These are phyloP conservation scores for Tothia fuscella DNA, from an alignment of 2,329 filamentous ascomycete species.

Conservation along the genomic window DNA sequence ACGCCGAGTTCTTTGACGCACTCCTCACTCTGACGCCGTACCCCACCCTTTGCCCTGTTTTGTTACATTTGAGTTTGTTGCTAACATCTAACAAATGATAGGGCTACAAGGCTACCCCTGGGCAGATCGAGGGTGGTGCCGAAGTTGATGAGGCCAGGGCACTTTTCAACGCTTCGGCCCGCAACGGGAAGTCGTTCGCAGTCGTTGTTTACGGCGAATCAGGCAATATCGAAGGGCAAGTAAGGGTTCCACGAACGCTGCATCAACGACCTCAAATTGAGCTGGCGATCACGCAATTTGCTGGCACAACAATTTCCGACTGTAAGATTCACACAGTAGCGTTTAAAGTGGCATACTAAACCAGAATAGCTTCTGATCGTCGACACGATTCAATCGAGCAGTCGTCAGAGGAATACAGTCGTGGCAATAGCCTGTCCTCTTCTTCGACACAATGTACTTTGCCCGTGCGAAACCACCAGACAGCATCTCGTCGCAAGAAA, in stretches of 20 bases:
- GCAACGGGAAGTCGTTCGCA: neutral
- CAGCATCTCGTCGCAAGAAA: neutral
- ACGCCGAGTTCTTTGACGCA: neutral
- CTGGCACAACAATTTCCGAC: too few species aligned
- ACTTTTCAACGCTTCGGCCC: slow-evolving; percentile 7
- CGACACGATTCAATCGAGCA: too few species aligned
- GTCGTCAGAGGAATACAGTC: neutral
- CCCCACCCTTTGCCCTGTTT: neutral
- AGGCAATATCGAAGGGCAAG: neutral
- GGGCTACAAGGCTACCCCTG: neutral
- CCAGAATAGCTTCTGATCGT: too few species aligned
- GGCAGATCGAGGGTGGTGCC: neutral
- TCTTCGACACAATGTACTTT: neutral
- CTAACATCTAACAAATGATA: neutral
- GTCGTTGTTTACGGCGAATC: neutral
- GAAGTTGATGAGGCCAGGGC: slow-evolving; percentile 1
- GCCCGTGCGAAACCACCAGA: neutral
- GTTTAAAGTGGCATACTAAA: too few species aligned
- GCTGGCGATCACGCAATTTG: neutral
- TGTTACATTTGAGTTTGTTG: neutral
- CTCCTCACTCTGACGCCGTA: neutral
- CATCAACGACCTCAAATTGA: neutral
- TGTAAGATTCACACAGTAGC: too few species aligned
- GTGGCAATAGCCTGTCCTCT: neutral
- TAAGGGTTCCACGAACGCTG: neutral